Evolutionary conservation across 352 stramenopile species (phyloP).

Genomic region (Globisporangium solare): DNA sequence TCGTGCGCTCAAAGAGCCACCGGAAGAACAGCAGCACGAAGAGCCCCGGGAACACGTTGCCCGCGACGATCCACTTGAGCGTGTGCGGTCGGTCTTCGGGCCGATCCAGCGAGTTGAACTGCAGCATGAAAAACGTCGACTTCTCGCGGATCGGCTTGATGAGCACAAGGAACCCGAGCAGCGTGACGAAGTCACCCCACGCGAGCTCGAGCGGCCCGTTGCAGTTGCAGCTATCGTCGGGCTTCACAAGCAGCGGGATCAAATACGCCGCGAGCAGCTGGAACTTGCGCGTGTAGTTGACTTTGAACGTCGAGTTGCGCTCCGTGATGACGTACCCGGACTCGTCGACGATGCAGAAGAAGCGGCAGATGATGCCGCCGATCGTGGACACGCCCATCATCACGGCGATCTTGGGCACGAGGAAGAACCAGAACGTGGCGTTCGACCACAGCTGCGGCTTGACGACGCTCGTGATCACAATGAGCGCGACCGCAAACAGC

Average conservation of each 20-base stretch:
- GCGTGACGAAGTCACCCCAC: slow-evolving; percentile 81
- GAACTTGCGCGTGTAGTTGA: slow-evolving; percentile 86
- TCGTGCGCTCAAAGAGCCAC: slow-evolving; percentile 75
- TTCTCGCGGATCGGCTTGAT: slow-evolving; percentile 81
- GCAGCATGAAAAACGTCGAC: slow-evolving; percentile 83
- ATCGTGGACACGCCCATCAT: slow-evolving; percentile 82
- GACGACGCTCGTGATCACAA: slow-evolving; percentile 49
- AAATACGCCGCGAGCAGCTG: slow-evolving; percentile 77
- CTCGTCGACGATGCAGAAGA: slow-evolving; percentile 80
- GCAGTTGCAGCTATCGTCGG: slow-evolving; percentile 41
- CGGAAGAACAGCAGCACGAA: slow-evolving; percentile 86
- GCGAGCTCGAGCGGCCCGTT: slow-evolving; percentile 58
- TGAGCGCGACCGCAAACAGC: slow-evolving; percentile 36
- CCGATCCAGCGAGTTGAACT: slow-evolving; percentile 85
- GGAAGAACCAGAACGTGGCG: slow-evolving; percentile 73
- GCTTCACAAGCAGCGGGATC: slow-evolving; percentile 72
- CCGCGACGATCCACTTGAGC: slow-evolving; percentile 76
- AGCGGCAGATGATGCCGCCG: slow-evolving; percentile 73
- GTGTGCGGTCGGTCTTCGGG: slow-evolving; percentile 77
- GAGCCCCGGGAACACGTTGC: slow-evolving; percentile 75
- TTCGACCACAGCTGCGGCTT: slow-evolving; percentile 62
- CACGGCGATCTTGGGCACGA: slow-evolving; percentile 71
- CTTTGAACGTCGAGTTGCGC: slow-evolving; percentile 77
- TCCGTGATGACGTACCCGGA: slow-evolving; percentile 84
- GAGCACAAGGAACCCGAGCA: slow-evolving; percentile 75